Percentiles rank a stretch among this genome's conserved stretches.
Evolutionary conservation across 306 rosid genomes (phyloP).

Genomic region (Psophocarpus tetragonolobus): DNA sequence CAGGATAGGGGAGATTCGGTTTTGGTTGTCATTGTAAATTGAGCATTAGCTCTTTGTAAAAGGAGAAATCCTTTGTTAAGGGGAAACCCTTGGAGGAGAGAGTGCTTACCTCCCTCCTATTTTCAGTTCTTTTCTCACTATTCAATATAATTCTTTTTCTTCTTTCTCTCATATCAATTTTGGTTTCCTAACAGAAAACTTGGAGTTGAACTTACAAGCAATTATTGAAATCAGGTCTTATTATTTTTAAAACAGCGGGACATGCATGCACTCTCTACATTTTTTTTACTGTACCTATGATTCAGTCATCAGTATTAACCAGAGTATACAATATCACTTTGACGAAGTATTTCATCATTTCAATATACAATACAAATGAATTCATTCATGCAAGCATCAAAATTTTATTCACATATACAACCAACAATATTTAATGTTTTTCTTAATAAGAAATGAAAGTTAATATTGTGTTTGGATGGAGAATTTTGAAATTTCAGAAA

Average conservation of each 20-base stretch:
- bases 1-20: too few relatives aligned
- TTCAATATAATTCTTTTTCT: too few relatives aligned
- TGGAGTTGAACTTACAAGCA: slow-evolving; percentile 24
- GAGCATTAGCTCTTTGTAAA: too few relatives aligned
- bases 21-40: too few relatives aligned
- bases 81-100: too few relatives aligned
- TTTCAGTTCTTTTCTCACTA: too few relatives aligned
- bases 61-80: too few relatives aligned
- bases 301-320: slow-evolving; percentile 1
- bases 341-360: slow-evolving; percentile 27
- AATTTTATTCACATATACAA: background rate
- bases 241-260: background rate
- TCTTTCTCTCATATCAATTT: too few relatives aligned
- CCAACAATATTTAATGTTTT: background rate
- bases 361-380: background rate
- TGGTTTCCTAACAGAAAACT: too few relatives aligned
- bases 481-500: too few relatives aligned
- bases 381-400: background rate
- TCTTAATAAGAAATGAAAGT: background rate
- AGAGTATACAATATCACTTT: background rate
- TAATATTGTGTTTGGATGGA: too few relatives aligned
- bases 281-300: background rate
- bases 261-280: background rate
- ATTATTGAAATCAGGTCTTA: slow-evolving; percentile 14
- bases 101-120: too few relatives aligned